Evolutionary conservation across 2,329 filamentous ascomycete species (phyloP), one percentile per base, ranked within the genome.

Genomic region (Diplodia corticola): DNA sequence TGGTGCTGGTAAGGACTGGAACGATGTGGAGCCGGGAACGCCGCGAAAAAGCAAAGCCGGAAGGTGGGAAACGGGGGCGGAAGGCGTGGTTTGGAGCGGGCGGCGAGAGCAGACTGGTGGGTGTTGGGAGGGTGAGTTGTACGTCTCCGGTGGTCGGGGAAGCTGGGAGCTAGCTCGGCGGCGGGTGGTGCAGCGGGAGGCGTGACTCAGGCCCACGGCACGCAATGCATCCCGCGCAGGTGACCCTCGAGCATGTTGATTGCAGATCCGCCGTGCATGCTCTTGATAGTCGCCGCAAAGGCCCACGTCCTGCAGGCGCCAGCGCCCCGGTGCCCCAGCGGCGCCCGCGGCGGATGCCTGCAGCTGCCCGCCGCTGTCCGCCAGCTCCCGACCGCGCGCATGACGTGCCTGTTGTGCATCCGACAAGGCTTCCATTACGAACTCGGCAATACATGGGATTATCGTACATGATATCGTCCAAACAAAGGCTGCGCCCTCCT

Each of bases 201-300:
- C 46, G 46, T 63, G 60, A 63, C 60, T 63, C 60, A 65, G 63
- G 63, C 50, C 55, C 54, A 59, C 54, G 55, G 57, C 57, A 61
- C 57, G 57, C 57, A 61, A 61, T 61, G 44, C 57, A 61, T 60
- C 57, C 57, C 57, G 57, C 57, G 57, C 40, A 28, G 57, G 57
- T 61, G 57, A 49, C 57, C 37, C 55, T 40, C n/a, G 26, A 46
- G 55, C 55, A 60, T 24, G 44, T 60, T 48, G 55, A 37, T 20
- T 48, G 55, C 55, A 60, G 37, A 60, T 60, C 55, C 55, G 40
- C 33, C 30, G 30, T 6, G 10, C 37, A 24, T 30, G 26, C 37
- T 61, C 57, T 35, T 28, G 22, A 20, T n/a, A 33, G 33, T 15
- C 30, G 55, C 22, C 55, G 55, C 28, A n/a, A n/a, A n/a, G 48